Percentiles rank a stretch among this genome's conserved stretches.
phyloP scores from a whole-genome alignment of 2,329 filamentous ascomycete species.

The Colletotrichum lupini region DNA sequence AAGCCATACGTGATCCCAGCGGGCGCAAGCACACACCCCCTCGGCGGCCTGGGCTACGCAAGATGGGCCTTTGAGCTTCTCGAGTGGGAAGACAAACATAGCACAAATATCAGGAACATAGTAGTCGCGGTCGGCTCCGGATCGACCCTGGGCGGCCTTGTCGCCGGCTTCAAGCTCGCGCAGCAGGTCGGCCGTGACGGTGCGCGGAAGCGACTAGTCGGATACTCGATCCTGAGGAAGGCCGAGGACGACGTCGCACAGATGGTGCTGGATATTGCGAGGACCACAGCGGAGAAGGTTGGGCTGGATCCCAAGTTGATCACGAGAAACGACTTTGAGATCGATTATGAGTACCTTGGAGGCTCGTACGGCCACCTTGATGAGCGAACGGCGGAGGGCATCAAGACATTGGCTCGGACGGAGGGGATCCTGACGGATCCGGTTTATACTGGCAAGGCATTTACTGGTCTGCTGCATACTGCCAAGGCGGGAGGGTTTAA shows the following conservation, averaged over 20 bases:
- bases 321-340: constrained; percentile 28
- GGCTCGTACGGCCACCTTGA: constrained; percentile 27
- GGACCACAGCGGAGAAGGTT: constrained; percentile 10
- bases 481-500: constrained; percentile 18
- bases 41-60: constrained; percentile 74
- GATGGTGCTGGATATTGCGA: constrained; percentile 16
- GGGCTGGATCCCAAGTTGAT: constrained; percentile 14
- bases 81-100: constrained; percentile 63
- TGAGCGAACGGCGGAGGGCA: constrained; percentile 10
- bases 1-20: constrained; percentile 74
- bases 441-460: constrained; percentile 35
- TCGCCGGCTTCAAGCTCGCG: constrained; percentile 73
- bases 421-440: constrained; percentile 29
- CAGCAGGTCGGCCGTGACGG: constrained; percentile 47
- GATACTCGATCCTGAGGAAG: constrained; percentile 15
- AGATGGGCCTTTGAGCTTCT: constrained; percentile 72
- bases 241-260: background rate
- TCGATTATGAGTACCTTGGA: constrained; percentile 17
- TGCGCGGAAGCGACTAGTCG: constrained; percentile 12
- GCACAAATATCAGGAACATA: constrained; percentile 66
- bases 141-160: constrained; percentile 72
- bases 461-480: constrained; percentile 27
- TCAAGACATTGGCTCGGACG: constrained; percentile 22
- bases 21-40: constrained; percentile 71
- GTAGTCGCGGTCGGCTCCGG: constrained; percentile 74